phyloP scores from a whole-genome alignment of 176 grass and related monocot species.

The Pontederia paniculata region DNA sequence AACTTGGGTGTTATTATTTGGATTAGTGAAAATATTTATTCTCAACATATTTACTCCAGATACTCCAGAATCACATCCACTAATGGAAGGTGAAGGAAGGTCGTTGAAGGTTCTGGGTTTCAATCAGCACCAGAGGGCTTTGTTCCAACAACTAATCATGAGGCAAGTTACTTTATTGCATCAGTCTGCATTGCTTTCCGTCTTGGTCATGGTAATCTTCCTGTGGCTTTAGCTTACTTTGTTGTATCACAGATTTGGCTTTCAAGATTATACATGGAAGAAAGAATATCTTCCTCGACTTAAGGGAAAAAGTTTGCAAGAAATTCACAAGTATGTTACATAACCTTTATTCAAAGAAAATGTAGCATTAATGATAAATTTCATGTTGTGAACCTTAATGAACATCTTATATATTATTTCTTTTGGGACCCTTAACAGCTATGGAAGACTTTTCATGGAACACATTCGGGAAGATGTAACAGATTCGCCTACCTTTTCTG shows the following conservation, averaged over 20 bases:
- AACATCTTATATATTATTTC: neutral
- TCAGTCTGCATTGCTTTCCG: neutral
- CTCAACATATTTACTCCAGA: slow-evolving; percentile 26
- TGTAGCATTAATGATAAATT: neutral
- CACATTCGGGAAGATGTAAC: slow-evolving; percentile 72
- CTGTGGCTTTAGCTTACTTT: neutral
- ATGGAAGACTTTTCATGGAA: slow-evolving; percentile 72
- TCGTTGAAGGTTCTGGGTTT: slow-evolving; percentile 77
- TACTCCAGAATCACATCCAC: slow-evolving; percentile 55
- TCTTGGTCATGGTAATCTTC: neutral
- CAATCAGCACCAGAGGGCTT: slow-evolving; percentile 68
- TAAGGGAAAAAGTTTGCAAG: slow-evolving; percentile 72
- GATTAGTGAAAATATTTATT: slow-evolving; percentile 26
- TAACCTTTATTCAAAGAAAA: neutral
- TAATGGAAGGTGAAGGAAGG: slow-evolving; percentile 94
- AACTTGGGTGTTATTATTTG: slow-evolving; percentile 1
- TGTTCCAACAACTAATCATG: slow-evolving; percentile 70
- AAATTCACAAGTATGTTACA: slow-evolving; percentile 73
- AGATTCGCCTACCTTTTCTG: slow-evolving; percentile 54
- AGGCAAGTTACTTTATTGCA: slow-evolving; percentile 27
- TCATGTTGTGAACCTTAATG: slow-evolving; percentile 13
- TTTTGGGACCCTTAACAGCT: slow-evolving; percentile 38
- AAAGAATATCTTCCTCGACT: slow-evolving; percentile 86
- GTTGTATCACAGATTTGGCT: slow-evolving; percentile 62
- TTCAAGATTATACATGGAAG: slow-evolving; percentile 95